These are phyloP conservation scores for Sphaerulina populicola DNA, from an alignment of 2,329 filamentous ascomycete genomes.

Conservation along the genomic window DNA sequence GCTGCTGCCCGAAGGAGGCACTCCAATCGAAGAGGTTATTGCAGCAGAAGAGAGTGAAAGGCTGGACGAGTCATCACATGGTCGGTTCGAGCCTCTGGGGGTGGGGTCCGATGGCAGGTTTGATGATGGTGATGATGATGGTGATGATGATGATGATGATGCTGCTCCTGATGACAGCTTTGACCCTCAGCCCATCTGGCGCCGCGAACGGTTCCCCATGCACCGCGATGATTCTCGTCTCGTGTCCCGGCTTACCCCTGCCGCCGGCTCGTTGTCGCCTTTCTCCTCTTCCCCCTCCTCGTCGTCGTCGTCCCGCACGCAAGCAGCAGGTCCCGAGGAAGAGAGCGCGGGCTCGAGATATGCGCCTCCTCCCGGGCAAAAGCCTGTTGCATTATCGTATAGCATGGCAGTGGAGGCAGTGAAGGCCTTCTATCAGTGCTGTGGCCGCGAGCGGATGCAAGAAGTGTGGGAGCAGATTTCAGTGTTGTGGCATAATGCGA, in stretches of 20 bases:
- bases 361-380: background rate
- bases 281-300: too few relatives aligned
- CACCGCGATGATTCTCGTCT: background rate
- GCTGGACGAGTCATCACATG: background rate
- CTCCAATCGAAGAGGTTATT: background rate
- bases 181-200: background rate
- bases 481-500: constrained; percentile 30
- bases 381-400: constrained; percentile 31
- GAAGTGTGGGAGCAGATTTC: constrained; percentile 46
- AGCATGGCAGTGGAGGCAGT: constrained; percentile 53
- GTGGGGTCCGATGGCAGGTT: background rate
- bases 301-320: too few relatives aligned
- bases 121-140: background rate
- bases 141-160: background rate
- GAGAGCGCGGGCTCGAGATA: background rate
- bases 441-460: constrained; percentile 45
- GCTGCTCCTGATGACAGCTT: too few relatives aligned
- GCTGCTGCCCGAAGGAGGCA: background rate
- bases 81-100: background rate
- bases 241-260: too few relatives aligned
- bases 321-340: background rate
- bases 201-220: background rate
- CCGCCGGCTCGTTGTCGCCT: too few relatives aligned
- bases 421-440: constrained; percentile 56
- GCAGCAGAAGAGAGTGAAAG: too few relatives aligned